Base-by-base conservation (phyloP, 2,329 filamentous ascomycete genomes). In the Hymenoscyphus fraxineus region DNA sequence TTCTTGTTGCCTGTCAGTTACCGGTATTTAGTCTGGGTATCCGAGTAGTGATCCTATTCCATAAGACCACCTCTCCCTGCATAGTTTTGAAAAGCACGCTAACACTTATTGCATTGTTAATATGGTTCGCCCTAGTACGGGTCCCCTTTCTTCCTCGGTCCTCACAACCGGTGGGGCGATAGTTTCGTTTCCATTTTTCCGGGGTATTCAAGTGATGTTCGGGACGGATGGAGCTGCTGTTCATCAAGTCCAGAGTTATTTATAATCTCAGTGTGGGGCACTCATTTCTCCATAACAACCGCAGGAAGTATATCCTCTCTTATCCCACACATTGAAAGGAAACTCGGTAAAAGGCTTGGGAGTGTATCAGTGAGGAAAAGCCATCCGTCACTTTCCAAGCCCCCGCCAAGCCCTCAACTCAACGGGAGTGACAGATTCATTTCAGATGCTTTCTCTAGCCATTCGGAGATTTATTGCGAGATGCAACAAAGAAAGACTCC, bases 381-480 rank as follows among this genome's bases (percentile, higher is more conserved):
- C 9, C 35, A 10, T 35, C 35, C 3, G 35, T 35, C 6, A 12
- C 12, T 51, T 51, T 12, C 19, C 44, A 51, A 12, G 19, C 13
- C 22, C 44, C n/a, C 19, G 44, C 44, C 44, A 51, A 51, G 44
- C 1, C 15, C 44, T 22, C n/a, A 22, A 51, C 44, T 51, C 19
- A 15, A 47, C 41, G 41, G 41, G 44, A 51, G 44, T 51, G 44
- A 22, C 44, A 51, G 44, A 12, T 51, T 22, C 22, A 51, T 27
- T 13, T 51, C 44, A 51, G 44, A 51, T 22, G 9, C 3, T 12
- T 12, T 51, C 44, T 22, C 35, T 15, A 56, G 44, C 61, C 61
- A 58, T 40, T 63, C 61, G 61, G 61, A 59, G 61, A 63, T 54
- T 63, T 63, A 39, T 16, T 63, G 61, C 61, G 61, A 63, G 38